A percentile compares a stretch with the other conserved stretches of the same genome.
phyloP scores from a whole-genome alignment of 1,139 yeast genomes.

The Lodderomyces metapsilosis region DNA sequence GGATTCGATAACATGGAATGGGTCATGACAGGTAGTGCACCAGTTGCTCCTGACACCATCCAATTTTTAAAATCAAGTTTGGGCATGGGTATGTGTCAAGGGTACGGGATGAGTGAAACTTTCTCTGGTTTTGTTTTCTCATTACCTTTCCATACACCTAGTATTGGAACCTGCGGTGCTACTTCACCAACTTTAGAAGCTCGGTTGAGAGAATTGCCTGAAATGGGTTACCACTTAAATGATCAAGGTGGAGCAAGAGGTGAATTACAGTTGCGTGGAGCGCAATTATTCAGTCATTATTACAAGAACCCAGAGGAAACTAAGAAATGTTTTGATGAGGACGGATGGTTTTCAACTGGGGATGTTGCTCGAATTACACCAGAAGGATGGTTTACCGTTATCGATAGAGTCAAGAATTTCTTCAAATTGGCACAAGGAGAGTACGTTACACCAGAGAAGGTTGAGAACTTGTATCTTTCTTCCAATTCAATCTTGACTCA shows the following conservation, averaged over 20 bases:
- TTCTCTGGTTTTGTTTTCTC: constrained; percentile 60
- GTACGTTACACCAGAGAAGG: constrained; percentile 75
- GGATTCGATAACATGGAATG: constrained; percentile 53
- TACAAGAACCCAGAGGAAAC: constrained; percentile 50
- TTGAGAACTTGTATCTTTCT: constrained; percentile 64
- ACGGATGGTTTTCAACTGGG: constrained; percentile 74
- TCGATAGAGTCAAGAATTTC: too few relatives aligned
- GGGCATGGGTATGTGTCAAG: constrained; percentile 60
- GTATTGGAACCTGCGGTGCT: constrained; percentile 65
- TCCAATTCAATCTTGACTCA: constrained; percentile 53
- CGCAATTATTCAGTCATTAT: constrained; percentile 61
- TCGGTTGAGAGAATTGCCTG: constrained; percentile 64
- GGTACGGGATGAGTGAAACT: constrained; percentile 78
- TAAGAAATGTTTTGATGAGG: constrained; percentile 21
- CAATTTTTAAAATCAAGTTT: constrained; percentile 60
- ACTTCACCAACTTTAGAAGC: constrained; percentile 53
- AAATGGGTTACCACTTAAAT: constrained; percentile 55
- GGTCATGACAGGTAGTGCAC: constrained; percentile 68
- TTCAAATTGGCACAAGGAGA: too few relatives aligned
- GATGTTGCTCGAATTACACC: constrained; percentile 62
- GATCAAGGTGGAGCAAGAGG: constrained; percentile 38
- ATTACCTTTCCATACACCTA: constrained; percentile 28
- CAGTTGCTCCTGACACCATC: constrained; percentile 60
- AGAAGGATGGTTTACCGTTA: constrained; percentile 52
- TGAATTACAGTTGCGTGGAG: constrained; percentile 67